These are phyloP conservation scores for Fraxinus xanthoxyloides DNA, from an alignment of 305 asterid genomes.

Conservation along the genomic window DNA sequence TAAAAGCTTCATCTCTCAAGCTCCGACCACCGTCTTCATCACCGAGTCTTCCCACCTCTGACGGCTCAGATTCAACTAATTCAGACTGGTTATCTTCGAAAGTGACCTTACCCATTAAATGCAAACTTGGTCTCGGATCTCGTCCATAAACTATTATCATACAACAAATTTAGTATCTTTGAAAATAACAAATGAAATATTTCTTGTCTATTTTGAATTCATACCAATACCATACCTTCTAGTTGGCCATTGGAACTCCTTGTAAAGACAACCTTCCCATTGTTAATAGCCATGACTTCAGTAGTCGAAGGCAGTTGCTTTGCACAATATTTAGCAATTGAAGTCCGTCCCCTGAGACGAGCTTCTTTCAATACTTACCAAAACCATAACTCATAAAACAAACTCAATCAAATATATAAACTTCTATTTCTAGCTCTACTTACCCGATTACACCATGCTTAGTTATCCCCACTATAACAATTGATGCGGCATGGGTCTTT, in stretches of 20 bases:
- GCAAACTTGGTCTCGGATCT: conserved; percentile 38
- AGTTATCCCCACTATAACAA: conserved; percentile 69
- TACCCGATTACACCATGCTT: conserved; percentile 58
- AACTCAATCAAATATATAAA: background rate
- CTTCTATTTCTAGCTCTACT: conserved; percentile 20
- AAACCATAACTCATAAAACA: background rate
- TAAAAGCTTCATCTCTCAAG: conserved; percentile 30
- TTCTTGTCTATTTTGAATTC: background rate
- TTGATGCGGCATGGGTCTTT: conserved; percentile 48
- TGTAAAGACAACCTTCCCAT: conserved; percentile 66
- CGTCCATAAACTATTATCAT: conserved; percentile 21
- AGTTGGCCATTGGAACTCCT: conserved; percentile 40
- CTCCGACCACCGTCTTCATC: conserved; percentile 16
- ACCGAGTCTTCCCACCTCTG: conserved; percentile 15
- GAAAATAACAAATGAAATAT: background rate
- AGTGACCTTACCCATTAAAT: conserved; percentile 15
- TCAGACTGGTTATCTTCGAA: conserved; percentile 49
- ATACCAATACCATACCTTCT: conserved; percentile 33
- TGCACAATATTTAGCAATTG: conserved; percentile 78
- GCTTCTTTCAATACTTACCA: conserved; percentile 21
- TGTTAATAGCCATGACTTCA: conserved; percentile 68
- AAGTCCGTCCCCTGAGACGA: conserved; percentile 56
- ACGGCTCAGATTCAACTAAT: conserved; percentile 31
- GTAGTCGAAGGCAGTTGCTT: conserved; percentile 56
- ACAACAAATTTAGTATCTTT: background rate